Evolutionary conservation across 805 yeast genomes (phyloP).

Genomic region (Wickerhamomyces bisporus): DNA sequence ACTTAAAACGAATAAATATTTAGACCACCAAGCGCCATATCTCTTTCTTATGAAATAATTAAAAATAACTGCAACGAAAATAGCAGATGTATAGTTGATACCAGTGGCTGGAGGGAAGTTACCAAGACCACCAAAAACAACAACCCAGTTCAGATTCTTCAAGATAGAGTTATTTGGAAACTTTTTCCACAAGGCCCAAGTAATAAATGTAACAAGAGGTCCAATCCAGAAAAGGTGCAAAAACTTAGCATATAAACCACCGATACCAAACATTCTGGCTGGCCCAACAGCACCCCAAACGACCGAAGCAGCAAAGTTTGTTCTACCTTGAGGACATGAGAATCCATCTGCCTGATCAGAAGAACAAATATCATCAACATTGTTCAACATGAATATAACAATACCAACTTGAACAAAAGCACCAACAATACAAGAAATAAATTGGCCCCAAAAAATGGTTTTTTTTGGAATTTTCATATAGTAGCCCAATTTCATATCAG

Average conservation of each 20-base stretch:
- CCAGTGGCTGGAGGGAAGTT: slow-evolving; percentile 67
- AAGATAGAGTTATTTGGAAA: slow-evolving; percentile 34
- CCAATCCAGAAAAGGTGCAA: slow-evolving; percentile 61
- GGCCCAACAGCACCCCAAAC: slow-evolving; percentile 54
- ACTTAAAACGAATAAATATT: slow-evolving; percentile 62
- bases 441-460: slow-evolving; percentile 48
- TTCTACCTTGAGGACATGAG: slow-evolving; percentile 40
- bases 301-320: slow-evolving; percentile 51
- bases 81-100: slow-evolving; percentile 38
- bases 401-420: slow-evolving; percentile 37
- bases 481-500: slow-evolving; percentile 41
- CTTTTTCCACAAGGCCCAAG: slow-evolving; percentile 31
- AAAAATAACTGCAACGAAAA: slow-evolving; percentile 44
- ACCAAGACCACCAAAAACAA: slow-evolving; percentile 48
- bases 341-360: slow-evolving; percentile 38
- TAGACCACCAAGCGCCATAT: slow-evolving; percentile 70
- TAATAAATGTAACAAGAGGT: slow-evolving; percentile 37
- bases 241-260: slow-evolving; percentile 44
- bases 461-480: slow-evolving; percentile 51
- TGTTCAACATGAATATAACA: slow-evolving; percentile 35
- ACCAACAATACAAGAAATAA: slow-evolving; percentile 40
- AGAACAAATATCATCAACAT: slow-evolving; percentile 38
- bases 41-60: slow-evolving; percentile 51
- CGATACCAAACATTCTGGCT: slow-evolving; percentile 43
- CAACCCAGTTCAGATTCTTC: slow-evolving; percentile 55